These are phyloP conservation scores for Coemansia sp. DNA, from an alignment of 192 early-diverging fungal species.

Conservation along the genomic window DNA sequence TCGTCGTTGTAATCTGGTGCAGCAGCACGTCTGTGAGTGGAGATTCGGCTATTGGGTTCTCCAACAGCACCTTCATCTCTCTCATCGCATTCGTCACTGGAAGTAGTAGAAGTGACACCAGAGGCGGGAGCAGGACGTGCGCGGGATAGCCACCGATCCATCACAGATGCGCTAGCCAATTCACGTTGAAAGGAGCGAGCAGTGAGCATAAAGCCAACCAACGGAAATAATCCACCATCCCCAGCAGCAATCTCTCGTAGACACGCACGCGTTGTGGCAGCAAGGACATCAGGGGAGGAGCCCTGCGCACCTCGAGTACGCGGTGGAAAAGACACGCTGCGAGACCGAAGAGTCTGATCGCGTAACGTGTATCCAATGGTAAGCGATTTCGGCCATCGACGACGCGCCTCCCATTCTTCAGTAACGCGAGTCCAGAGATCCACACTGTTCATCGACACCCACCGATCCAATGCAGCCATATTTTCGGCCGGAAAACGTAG, in stretches of 20 bases:
- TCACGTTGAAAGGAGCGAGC: slow-evolving; percentile 44
- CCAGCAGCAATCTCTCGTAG: slow-evolving; percentile 15
- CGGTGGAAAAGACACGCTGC: slow-evolving; percentile 35
- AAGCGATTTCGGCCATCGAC: slow-evolving; percentile 43
- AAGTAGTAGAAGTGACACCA: neutral
- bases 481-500: slow-evolving; percentile 16
- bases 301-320: slow-evolving; percentile 11
- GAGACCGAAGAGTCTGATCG: slow-evolving; percentile 11
- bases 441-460: slow-evolving; percentile 43
- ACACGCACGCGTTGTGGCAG: slow-evolving; percentile 22
- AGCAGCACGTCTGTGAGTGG: neutral
- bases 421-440: slow-evolving; percentile 51
- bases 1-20: neutral
- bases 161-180: slow-evolving; percentile 31
- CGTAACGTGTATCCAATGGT: slow-evolving; percentile 25
- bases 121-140: neutral
- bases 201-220: slow-evolving; percentile 27
- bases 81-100: neutral
- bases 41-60: neutral
- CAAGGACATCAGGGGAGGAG: slow-evolving; percentile 27
- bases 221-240: slow-evolving; percentile 21
- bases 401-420: slow-evolving; percentile 47
- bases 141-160: slow-evolving; percentile 41
- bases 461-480: slow-evolving; percentile 30
- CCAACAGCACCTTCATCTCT: neutral